Conservation (phyloP, 768 basidiomycete genomes). For the Gloeophyllum trabeum region DNA sequence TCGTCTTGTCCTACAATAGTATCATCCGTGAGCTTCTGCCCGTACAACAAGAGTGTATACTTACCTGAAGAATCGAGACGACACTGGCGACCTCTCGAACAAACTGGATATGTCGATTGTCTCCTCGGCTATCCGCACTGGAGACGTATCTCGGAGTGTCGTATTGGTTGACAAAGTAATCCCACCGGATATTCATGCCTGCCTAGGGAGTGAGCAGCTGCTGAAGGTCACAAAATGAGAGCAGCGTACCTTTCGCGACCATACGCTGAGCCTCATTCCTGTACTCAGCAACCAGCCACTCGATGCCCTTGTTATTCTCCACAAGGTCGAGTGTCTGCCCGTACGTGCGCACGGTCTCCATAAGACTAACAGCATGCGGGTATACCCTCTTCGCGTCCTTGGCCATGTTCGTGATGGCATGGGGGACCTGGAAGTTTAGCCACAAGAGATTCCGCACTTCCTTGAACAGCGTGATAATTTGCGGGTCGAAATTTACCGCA, state of each 20-base stretch:
- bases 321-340: constrained; percentile 90
- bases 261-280: constrained; percentile 89
- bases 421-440: constrained; percentile 93
- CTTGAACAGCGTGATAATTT: constrained; percentile 98
- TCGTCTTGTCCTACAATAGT: constrained; percentile 73
- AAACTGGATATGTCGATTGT: constrained; percentile 86
- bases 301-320: constrained; percentile 83
- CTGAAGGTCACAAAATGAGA: background rate
- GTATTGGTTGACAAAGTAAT: constrained; percentile 91
- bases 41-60: constrained; percentile 2
- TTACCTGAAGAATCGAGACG: constrained; percentile 81
- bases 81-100: constrained; percentile 93
- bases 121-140: constrained; percentile 55
- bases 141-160: constrained; percentile 71
- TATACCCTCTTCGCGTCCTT: constrained; percentile 99
- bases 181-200: constrained; percentile 98
- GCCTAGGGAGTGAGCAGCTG: background rate
- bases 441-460: constrained; percentile 93
- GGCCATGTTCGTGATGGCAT: constrained; percentile 91
- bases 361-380: constrained; percentile 93
- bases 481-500: constrained; percentile 95
- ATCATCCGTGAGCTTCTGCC: background rate
- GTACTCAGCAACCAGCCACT: constrained; percentile 91
- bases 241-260: constrained; percentile 68
- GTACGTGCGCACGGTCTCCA: constrained; percentile 99